Evolutionary conservation across 345 rosid genomes (phyloP).

Genomic region (Melastoma malabathricum): DNA sequence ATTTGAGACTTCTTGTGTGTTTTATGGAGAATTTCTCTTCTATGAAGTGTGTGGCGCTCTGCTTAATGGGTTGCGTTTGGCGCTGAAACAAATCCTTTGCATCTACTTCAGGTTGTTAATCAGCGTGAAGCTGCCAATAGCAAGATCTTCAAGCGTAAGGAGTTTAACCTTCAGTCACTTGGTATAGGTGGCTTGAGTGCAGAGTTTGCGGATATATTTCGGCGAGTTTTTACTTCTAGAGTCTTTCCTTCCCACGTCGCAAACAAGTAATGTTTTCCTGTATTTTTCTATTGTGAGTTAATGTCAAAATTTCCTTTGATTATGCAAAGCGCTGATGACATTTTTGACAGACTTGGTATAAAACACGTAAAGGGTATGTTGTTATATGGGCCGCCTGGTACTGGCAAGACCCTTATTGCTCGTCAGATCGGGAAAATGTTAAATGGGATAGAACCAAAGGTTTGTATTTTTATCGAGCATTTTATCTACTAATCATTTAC

Average conservation of each 20-base stretch:
- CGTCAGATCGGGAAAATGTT: constrained; percentile 99
- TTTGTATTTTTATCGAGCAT: constrained; percentile 8
- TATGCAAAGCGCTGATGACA: too few species aligned
- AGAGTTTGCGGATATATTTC: constrained; percentile 97
- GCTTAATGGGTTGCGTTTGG: too few species aligned
- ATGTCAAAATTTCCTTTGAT: too few species aligned
- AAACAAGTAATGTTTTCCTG: constrained; percentile 39
- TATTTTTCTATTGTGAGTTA: too few species aligned
- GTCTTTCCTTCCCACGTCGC: constrained; percentile 97
- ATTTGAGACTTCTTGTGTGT: too few species aligned
- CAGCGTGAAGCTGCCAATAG: constrained; percentile 99
- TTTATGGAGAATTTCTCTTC: too few species aligned
- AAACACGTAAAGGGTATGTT: constrained; percentile 98
- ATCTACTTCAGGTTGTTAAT: constrained; percentile 45
- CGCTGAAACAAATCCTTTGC: too few species aligned
- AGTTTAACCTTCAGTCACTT: constrained; percentile 83
- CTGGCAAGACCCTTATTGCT: constrained; percentile 98
- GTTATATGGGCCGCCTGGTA: constrained; percentile 97
- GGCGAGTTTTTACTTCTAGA: constrained; percentile 99
- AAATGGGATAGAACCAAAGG: constrained; percentile 99
- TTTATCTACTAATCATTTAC: neutral
- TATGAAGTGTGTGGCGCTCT: too few species aligned
- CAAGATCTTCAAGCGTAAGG: constrained; percentile 84
- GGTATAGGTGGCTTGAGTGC: constrained; percentile 98
- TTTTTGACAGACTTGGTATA: constrained; percentile 71